Percentiles rank a stretch among this genome's conserved stretches.
phyloP scores from a whole-genome alignment of 2,329 filamentous ascomycete species.

The Canariomyces notabilis region DNA sequence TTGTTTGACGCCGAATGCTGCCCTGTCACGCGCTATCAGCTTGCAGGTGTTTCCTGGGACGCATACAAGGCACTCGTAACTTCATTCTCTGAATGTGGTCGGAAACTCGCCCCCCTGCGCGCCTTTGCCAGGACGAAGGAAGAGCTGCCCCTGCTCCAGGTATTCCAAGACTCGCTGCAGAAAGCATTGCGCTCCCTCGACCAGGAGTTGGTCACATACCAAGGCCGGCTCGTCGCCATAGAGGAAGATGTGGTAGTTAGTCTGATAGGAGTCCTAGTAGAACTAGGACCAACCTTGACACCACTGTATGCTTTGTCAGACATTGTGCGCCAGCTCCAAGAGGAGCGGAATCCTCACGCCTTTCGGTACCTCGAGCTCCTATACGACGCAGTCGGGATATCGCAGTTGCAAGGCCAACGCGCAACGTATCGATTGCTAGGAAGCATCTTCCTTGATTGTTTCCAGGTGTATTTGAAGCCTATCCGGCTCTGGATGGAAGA shows the following conservation, averaged over 20 bases:
- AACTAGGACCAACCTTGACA: slow-evolving; percentile 49
- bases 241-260: slow-evolving; percentile 57
- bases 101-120: slow-evolving; percentile 42
- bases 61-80: slow-evolving; percentile 45
- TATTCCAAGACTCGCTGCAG: slow-evolving; percentile 61
- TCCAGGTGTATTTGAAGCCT: slow-evolving; percentile 75
- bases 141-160: slow-evolving; percentile 58
- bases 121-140: slow-evolving; percentile 41
- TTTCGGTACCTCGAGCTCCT: slow-evolving; percentile 77
- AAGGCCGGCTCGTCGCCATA: slow-evolving; percentile 55
- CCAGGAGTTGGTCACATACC: slow-evolving; percentile 50
- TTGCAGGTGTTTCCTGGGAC: slow-evolving; percentile 45
- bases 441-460: slow-evolving; percentile 71
- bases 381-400: slow-evolving; percentile 62
- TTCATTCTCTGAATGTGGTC: slow-evolving; percentile 44
- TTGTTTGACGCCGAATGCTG: slow-evolving; percentile 52
- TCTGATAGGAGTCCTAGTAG: slow-evolving; percentile 55
- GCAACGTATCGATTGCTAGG: slow-evolving; percentile 59
- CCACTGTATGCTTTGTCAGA: slow-evolving; percentile 57
- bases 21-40: slow-evolving; percentile 40
- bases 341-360: slow-evolving; percentile 44
- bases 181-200: slow-evolving; percentile 56
- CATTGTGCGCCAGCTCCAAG: slow-evolving; percentile 55
- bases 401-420: slow-evolving; percentile 64
- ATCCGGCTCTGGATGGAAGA: slow-evolving; percentile 80